Conservation (phyloP, 345 rosid species). For the Lumnitzera racemosa region DNA sequence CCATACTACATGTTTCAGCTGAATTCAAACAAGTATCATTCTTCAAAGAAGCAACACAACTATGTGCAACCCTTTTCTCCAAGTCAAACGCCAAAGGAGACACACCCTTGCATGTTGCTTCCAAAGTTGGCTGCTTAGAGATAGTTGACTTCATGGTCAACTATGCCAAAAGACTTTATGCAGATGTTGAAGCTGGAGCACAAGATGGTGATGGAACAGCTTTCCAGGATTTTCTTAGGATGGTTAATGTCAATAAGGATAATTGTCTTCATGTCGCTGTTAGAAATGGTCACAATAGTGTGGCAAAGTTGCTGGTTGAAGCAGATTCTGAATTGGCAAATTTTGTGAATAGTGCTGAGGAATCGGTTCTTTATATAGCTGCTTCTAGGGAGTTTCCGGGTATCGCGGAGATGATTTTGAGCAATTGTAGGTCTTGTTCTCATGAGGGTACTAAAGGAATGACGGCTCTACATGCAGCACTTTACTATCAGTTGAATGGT, state of each 20-base stretch:
- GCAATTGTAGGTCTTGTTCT: not conserved
- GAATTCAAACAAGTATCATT: conserved; percentile 8
- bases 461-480: conserved; percentile 19
- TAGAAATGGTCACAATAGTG: conserved; percentile 5
- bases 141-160: conserved; percentile 12
- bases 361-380: conserved; percentile 13
- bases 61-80: conserved; percentile 10
- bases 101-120: conserved; percentile 19
- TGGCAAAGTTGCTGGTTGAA: conserved; percentile 7
- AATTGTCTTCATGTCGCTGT: conserved; percentile 12
- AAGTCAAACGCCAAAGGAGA: conserved; percentile 16
- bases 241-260: conserved; percentile 10
- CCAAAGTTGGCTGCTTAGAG: conserved; percentile 9
- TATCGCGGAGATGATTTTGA: conserved; percentile 6
- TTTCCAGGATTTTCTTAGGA: conserved; percentile 9
- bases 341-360: conserved; percentile 8
- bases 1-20: conserved; percentile 19
- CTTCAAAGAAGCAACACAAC: conserved; percentile 5
- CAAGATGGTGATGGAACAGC: conserved; percentile 1
- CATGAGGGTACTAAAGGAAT: conserved; percentile 9
- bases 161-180: not conserved
- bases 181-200: conserved; percentile 9
- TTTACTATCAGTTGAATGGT: conserved; percentile 18
- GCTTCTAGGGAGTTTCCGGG: not conserved
- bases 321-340: conserved; percentile 7